Conservation (phyloP, 176 grass and related monocot genomes). For the Aegilops sharonensis region DNA sequence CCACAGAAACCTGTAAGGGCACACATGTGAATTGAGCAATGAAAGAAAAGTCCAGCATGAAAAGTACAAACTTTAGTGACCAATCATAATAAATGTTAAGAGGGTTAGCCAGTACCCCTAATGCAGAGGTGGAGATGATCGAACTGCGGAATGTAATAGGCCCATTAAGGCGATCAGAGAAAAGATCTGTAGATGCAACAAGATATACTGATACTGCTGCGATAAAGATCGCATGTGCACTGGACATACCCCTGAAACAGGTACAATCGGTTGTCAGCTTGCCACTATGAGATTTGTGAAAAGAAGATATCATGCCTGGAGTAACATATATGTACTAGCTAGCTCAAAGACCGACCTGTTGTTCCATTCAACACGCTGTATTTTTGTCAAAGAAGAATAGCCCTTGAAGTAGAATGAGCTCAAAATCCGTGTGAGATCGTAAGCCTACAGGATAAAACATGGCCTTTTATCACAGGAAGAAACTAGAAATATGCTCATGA, state of each 20-base stretch:
- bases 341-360: constrained; percentile 65
- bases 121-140: constrained; percentile 68
- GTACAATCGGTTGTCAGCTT: constrained; percentile 35
- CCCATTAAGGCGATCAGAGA: constrained; percentile 62
- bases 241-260: constrained; percentile 96
- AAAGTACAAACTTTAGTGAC: constrained; percentile 1
- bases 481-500: constrained; percentile 5
- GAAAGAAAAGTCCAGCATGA: constrained; percentile 15
- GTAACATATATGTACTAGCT: constrained; percentile 14
- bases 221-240: constrained; percentile 82
- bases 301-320: neutral
- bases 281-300: constrained; percentile 18
- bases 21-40: constrained; percentile 26
- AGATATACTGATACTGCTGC: constrained; percentile 76
- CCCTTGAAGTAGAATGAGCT: constrained; percentile 85
- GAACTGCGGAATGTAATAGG: constrained; percentile 72
- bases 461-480: constrained; percentile 17
- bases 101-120: constrained; percentile 64
- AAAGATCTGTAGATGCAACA: constrained; percentile 73
- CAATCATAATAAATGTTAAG: neutral
- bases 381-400: constrained; percentile 77
- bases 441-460: constrained; percentile 53
- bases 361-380: constrained; percentile 93
- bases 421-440: constrained; percentile 64
- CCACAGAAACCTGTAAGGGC: constrained; percentile 75